Evolutionary conservation across 805 yeast genomes (phyloP), one percentile per base, ranked within the genome.

Genomic region (Huiozyma naganishii): DNA sequence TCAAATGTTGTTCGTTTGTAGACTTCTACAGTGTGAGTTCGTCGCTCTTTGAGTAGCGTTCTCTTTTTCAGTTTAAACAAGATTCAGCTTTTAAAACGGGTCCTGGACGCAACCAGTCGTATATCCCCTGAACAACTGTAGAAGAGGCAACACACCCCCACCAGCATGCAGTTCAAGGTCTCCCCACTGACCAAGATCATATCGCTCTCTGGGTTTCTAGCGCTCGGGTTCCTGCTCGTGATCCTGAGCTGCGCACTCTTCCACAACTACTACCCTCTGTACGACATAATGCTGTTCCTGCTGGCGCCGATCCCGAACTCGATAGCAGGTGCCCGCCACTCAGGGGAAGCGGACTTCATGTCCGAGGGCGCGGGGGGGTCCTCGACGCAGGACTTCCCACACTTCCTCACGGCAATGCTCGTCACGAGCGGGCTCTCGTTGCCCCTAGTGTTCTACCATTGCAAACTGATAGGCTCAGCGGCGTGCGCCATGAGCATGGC

Each of bases 201-300:
- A 7, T 61, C 60, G 9, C 50, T 61, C n/a, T 58, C 64, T 8
- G 66, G 64, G 4, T 58, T 89, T 39, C 72, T 90, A 29, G 92
- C 97, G 1, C 73, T 87, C 51, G 98, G 98, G 6, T 90, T 90
- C 55, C 74, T 92, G 32, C 69, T 92, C 50, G 87, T 89, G 37
- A 84, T 90, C 27, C 70, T 92, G 32, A 87, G 95, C 39, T 88
- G 95, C 42, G 90, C 92, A 2, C 70, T 92, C 9, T 86, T 77
- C 67, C 83, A 85, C 40, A 88, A 87, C 62, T 92, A 96, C 94
- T 78, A 82, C 55, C 97, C 98, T 33, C 72, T 90, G 45, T 72
- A 81, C 34, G 86, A 83, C 51, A 72, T 77, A 32, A 77, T 78
- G 12, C 68, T 83, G 49, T 82, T 82, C 59, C 68, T 77, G 35